Base-by-base conservation (phyloP, 257 asterid species). In the Vinca minor region DNA sequence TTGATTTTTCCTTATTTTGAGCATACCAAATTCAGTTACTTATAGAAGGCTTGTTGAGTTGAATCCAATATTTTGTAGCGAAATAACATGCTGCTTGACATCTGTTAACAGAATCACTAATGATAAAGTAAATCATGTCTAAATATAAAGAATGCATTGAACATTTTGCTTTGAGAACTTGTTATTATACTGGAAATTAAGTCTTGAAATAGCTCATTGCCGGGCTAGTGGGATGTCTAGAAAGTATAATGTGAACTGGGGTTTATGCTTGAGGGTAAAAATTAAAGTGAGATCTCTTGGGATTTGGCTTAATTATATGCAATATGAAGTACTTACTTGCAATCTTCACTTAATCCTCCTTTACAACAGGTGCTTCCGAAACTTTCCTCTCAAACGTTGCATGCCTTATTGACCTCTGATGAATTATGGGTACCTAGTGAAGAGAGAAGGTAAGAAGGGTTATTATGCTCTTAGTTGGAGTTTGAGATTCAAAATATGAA, bases 371-470 rank as follows among this genome's bases (percentile, higher is more conserved):
- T 92, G 77, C 97, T 92, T 72, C 96, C 98, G 23, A 85, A 84
- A 71, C 97, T 92, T 71, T 92, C 98, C 53, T 74, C 96, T 72
- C 97, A 90, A 76, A 92, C 97, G 41, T 69, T 89, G 70, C 89
- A 77, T 63, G 95, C 98, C 41, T 77, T 92, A 72, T 91, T 92
- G 75, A 85, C 91, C 56, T 92, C 97, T 69, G 96, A 92, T 71
- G 91, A 84, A 73, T 73, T 92, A 74, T 92, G 96, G 98, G 98
- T 92, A 65, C 87, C 89, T 67, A 84, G 86, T 77, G 98, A 92
- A 82, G 95, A 89, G 81, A 85, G 79, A 83, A 82, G 98, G 98
- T 89, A 76, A 86, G 87, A 65, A 69, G 14, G 31, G 59, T 32
- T 49, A 25, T 48, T 42, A 64, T 70, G 15, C 57, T 64, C 76